Conservation (phyloP, 208 protist species). For the Eutreptiella sp. region DNA sequence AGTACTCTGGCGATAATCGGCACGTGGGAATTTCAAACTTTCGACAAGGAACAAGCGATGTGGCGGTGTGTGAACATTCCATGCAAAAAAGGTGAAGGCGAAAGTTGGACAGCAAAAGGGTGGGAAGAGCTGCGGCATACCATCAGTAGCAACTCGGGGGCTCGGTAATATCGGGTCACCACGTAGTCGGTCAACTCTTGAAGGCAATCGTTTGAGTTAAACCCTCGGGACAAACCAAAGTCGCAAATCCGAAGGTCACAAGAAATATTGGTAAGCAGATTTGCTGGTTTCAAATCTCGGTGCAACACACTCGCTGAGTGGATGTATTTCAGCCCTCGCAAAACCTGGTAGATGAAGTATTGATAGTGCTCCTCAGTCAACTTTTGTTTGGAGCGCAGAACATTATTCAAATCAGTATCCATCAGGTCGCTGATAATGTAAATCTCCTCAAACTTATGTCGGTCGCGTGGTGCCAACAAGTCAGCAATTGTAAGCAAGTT, state of each 20-base stretch:
- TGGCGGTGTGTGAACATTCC: no score
- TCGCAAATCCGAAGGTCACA: slow-evolving; percentile 89
- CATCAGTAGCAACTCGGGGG: slow-evolving; percentile 82
- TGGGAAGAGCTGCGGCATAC: no score
- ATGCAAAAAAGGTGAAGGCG: no score
- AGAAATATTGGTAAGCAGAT: slow-evolving; percentile 88
- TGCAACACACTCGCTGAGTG: slow-evolving; percentile 76
- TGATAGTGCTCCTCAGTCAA: slow-evolving; percentile 74
- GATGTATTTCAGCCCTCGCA: slow-evolving; percentile 67
- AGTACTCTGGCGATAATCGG: no score
- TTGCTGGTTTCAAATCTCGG: slow-evolving; percentile 58
- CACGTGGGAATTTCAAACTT: no score
- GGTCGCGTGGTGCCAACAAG: slow-evolving; percentile 58
- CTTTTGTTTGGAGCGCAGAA: slow-evolving; percentile 59
- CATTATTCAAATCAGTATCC: slow-evolving; percentile 89
- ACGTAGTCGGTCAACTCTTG: slow-evolving; percentile 72
- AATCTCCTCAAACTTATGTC: slow-evolving; percentile 58
- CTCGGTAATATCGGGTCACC: slow-evolving; percentile 82
- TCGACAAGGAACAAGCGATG: no score
- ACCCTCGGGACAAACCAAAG: slow-evolving; percentile 71
- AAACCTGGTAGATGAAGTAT: slow-evolving; percentile 84
- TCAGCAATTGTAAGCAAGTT: slow-evolving; percentile 69
- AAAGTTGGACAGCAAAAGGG: no score
- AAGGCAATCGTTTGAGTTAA: background rate
- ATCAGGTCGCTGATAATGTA: slow-evolving; percentile 79